Evolutionary conservation across 2,329 filamentous ascomycete genomes (phyloP), one percentile per base, ranked within the genome.

Genomic region (Fusarium bactridioides): DNA sequence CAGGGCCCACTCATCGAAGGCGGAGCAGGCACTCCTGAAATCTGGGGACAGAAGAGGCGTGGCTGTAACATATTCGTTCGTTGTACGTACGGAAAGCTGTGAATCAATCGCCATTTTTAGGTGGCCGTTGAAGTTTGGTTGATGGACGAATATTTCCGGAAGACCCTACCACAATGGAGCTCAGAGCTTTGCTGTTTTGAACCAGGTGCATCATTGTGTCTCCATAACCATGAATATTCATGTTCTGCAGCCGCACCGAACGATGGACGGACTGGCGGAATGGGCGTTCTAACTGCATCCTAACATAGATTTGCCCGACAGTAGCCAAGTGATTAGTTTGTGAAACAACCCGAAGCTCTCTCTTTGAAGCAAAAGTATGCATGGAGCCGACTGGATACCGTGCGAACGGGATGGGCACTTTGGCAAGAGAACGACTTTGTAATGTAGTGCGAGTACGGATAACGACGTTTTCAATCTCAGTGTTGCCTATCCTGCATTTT

Each of bases 11-110:
- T 40, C 47, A 62, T 53, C 31, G 47, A 64, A 58, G 61, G 68
- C 53, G 75, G 70, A 60, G 74, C 69, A 43, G 66, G 60, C 61
- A 60, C 66, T 74, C 75, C 75, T 77, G 75, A 77, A 77, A 77
- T 77, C 75, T 77, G 75, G 75, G 70, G 75, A 60, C 61, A 35
- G 48, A 40, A 63, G 64, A 62, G 70, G 75, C 53, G 75, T 73
- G 67, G 53, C n/a, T 69, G 70, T 72, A 64, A 53, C 45, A 31
- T 16, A 16, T 43, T 38, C 37, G 35, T 47, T 25, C 43, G 37
- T 64, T 64, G 23, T 51, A 43, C 48, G 27, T 45, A 43, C 21
- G 21, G 48, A 47, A 40, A 51, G 51, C 27, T 40, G 40, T 37
- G 55, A 56, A 60, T 44, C 47, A 65, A 66, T 51, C 57, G 38